Percentiles rank a stretch among this genome's conserved stretches.
These are phyloP conservation scores for Eutrema heterophyllum DNA, from an alignment of 345 rosid genomes.

Conservation along the genomic window DNA sequence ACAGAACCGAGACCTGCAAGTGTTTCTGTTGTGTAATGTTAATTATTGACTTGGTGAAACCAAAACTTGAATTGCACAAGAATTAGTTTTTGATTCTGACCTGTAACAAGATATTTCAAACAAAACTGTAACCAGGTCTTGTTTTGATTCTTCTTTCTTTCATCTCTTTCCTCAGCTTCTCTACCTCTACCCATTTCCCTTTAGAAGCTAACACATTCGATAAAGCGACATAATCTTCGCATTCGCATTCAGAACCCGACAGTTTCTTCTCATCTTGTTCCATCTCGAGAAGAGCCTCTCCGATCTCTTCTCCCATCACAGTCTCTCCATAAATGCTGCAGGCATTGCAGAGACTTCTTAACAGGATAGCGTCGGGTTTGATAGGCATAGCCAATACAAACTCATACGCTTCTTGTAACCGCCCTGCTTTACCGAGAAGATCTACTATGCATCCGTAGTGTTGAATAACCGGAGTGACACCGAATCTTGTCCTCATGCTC, in stretches of 20 bases:
- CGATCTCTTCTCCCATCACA: slow-evolving; percentile 40
- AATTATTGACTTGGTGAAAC: neutral
- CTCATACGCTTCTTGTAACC: slow-evolving; percentile 43
- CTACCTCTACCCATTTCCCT: slow-evolving; percentile 53
- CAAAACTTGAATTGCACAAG: neutral
- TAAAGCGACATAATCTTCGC: slow-evolving; percentile 52
- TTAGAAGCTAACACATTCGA: slow-evolving; percentile 55
- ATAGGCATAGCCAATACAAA: slow-evolving; percentile 43
- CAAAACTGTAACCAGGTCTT: slow-evolving; percentile 29
- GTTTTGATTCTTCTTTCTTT: slow-evolving; percentile 21
- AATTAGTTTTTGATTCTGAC: slow-evolving; percentile 5
- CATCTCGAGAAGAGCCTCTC: slow-evolving; percentile 38
- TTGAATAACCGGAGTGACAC: slow-evolving; percentile 34
- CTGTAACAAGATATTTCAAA: slow-evolving; percentile 3
- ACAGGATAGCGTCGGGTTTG: slow-evolving; percentile 40
- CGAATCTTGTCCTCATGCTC: slow-evolving; percentile 34
- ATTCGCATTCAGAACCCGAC: slow-evolving; percentile 27
- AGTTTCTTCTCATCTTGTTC: slow-evolving; percentile 9
- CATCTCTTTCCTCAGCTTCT: slow-evolving; percentile 38
- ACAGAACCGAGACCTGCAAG: neutral
- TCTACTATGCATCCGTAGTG: slow-evolving; percentile 52
- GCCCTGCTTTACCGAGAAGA: slow-evolving; percentile 54
- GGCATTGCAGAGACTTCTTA: slow-evolving; percentile 49
- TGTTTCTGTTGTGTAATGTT: slow-evolving; percentile 11
- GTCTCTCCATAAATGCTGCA: slow-evolving; percentile 49